A percentile compares a stretch with the other conserved stretches of the same genome.
phyloP scores from a whole-genome alignment of 768 basidiomycete genomes.

The Tylopilus intermedius region DNA sequence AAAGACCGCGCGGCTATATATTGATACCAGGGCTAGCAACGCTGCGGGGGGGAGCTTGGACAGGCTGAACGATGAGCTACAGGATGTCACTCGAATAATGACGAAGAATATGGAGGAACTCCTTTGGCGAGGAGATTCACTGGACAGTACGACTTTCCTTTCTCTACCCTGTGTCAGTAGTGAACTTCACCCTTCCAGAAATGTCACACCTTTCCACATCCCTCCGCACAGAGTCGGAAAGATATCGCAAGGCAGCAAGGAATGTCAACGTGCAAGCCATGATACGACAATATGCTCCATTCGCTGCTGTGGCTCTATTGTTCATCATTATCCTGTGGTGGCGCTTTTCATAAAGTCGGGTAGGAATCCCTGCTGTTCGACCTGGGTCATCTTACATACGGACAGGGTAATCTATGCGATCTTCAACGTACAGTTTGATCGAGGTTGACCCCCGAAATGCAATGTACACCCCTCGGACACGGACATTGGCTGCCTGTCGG shows the following conservation, averaged over 20 bases:
- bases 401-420: slow-evolving; percentile 26
- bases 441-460: not conserved
- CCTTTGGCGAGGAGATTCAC: slow-evolving; percentile 94
- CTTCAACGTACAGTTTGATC: slow-evolving; percentile 2
- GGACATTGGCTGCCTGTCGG: not conserved
- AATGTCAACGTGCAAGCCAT: slow-evolving; percentile 93
- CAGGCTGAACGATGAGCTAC: slow-evolving; percentile 90
- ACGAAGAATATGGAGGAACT: slow-evolving; percentile 99
- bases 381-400: slow-evolving; percentile 21
- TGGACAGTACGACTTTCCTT: slow-evolving; percentile 69
- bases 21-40: slow-evolving; percentile 83
- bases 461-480: not conserved
- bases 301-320: slow-evolving; percentile 77
- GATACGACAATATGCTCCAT: slow-evolving; percentile 91
- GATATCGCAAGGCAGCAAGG: slow-evolving; percentile 91
- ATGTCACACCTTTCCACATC: slow-evolving; percentile 97
- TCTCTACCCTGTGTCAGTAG: not conserved
- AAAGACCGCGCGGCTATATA: slow-evolving; percentile 92
- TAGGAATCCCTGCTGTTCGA: slow-evolving; percentile 10
- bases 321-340: slow-evolving; percentile 74
- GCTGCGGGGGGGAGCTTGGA: slow-evolving; percentile 66
- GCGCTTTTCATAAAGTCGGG: slow-evolving; percentile 56
- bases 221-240: slow-evolving; percentile 92
- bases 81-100: slow-evolving; percentile 99
- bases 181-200: slow-evolving; percentile 40